Percentiles rank a stretch among this genome's conserved stretches.
phyloP scores from a whole-genome alignment of 1,284 basidiomycete genomes.

The Cryptococcus floricola region DNA sequence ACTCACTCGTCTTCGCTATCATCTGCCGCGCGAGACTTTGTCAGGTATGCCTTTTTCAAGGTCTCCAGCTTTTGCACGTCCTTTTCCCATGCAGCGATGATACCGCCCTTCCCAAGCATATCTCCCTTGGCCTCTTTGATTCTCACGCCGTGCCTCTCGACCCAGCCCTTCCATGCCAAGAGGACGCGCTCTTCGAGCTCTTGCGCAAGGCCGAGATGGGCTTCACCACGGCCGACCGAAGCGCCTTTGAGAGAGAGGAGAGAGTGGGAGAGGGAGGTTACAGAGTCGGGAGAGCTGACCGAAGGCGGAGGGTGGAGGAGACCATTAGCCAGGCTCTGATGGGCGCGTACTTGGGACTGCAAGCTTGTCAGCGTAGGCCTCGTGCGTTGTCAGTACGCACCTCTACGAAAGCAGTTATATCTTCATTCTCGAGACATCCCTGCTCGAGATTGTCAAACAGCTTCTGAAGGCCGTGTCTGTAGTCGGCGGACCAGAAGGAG shows the following conservation, averaged over 20 bases:
- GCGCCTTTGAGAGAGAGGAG: slow-evolving; percentile 35
- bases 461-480: slow-evolving; percentile 71
- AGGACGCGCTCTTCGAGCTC: slow-evolving; percentile 42
- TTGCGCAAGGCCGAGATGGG: slow-evolving; percentile 34
- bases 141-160: slow-evolving; percentile 37
- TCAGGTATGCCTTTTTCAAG: slow-evolving; percentile 70
- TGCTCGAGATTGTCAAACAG: slow-evolving; percentile 73
- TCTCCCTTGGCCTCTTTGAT: slow-evolving; percentile 36
- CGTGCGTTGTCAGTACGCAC: slow-evolving; percentile 51
- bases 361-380: slow-evolving; percentile 37
- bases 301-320: slow-evolving; percentile 29
- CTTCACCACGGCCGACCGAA: slow-evolving; percentile 37
- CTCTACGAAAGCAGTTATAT: slow-evolving; percentile 74
- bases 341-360: slow-evolving; percentile 54
- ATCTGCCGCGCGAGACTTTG: slow-evolving; percentile 73
- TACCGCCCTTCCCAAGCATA: slow-evolving; percentile 54
- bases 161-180: slow-evolving; percentile 41
- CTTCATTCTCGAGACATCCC: slow-evolving; percentile 64
- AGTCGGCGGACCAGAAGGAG: slow-evolving; percentile 89
- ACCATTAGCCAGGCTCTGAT: slow-evolving; percentile 55
- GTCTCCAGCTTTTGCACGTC: slow-evolving; percentile 50
- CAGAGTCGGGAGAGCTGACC: slow-evolving; percentile 17
- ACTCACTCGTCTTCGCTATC: slow-evolving; percentile 85
- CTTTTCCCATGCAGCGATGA: slow-evolving; percentile 67
- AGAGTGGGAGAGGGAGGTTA: slow-evolving; percentile 41